Conservation (phyloP, 805 yeast species). For the Nakazawaea populi region DNA sequence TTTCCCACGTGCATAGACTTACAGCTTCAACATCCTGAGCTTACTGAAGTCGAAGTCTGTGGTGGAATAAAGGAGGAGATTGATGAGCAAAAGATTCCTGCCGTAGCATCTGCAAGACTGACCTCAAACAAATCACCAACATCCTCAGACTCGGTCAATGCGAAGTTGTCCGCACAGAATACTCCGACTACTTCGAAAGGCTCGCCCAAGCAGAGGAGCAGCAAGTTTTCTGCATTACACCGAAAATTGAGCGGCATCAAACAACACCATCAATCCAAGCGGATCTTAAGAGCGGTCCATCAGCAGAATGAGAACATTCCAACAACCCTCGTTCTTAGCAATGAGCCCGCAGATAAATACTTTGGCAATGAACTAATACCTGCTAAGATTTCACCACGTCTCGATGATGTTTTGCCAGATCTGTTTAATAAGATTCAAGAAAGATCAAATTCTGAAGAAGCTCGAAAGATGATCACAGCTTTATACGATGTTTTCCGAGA, state of each 20-base stretch:
- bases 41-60: too few relatives aligned
- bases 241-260: background rate
- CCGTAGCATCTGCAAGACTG: too few relatives aligned
- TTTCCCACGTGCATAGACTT: background rate
- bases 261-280: background rate
- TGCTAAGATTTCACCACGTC: background rate
- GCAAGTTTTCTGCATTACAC: background rate
- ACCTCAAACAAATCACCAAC: background rate
- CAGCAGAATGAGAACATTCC: background rate
- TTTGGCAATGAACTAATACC: too few relatives aligned
- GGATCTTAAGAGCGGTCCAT: background rate
- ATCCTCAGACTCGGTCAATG: background rate
- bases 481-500: constrained; percentile 34
- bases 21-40: too few relatives aligned
- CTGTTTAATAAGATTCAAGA: constrained; percentile 36
- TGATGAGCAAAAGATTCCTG: too few relatives aligned
- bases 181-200: background rate
- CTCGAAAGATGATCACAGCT: constrained; percentile 38
- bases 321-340: background rate
- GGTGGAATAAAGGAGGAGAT: too few relatives aligned
- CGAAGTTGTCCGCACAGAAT: background rate
- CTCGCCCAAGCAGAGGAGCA: constrained; percentile 6
- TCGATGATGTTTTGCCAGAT: background rate
- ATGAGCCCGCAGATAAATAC: background rate
- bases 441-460: constrained; percentile 46